A percentile compares a stretch with the other conserved stretches of the same genome.
phyloP scores from a whole-genome alignment of 768 basidiomycete species.

The Galerina sulciceps region DNA sequence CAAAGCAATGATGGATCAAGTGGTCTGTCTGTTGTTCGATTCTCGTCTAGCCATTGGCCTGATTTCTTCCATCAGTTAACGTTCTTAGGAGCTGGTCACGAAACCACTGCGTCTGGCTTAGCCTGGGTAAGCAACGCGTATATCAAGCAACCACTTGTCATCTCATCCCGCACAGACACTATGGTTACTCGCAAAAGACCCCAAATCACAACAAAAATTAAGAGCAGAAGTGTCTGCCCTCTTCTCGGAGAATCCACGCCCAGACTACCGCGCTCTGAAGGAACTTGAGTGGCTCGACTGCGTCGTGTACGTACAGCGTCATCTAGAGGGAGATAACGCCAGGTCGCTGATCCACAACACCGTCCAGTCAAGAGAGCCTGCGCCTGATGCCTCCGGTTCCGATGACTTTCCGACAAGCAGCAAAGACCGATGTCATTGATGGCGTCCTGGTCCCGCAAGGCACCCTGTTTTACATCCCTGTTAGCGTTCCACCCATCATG shows the following conservation, averaged over 20 bases:
- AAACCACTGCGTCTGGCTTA: conserved; percentile 50
- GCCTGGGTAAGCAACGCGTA: conserved; percentile 44
- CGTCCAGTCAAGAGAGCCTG: conserved; percentile 40
- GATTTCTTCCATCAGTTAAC: conserved; percentile 36
- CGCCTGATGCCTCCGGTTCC: conserved; percentile 46
- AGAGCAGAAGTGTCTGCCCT: conserved; percentile 56
- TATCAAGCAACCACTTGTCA: neutral
- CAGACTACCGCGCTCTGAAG: conserved; percentile 43
- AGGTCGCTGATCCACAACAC: neutral
- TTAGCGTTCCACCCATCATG: conserved; percentile 10
- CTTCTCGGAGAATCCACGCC: conserved; percentile 32
- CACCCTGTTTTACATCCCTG: conserved; percentile 44
- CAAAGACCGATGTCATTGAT: conserved; percentile 42
- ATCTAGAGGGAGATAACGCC: neutral
- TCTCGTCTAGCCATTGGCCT: neutral
- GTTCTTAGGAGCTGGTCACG: conserved; percentile 51
- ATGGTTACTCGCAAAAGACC: conserved; percentile 58
- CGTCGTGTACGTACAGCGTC: conserved; percentile 33
- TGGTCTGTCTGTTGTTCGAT: conserved; percentile 32
- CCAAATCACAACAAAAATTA: conserved; percentile 50
- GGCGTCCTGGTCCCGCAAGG: conserved; percentile 47
- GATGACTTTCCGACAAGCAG: conserved; percentile 40
- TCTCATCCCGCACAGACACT: conserved; percentile 39
- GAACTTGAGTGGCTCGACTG: conserved; percentile 44
- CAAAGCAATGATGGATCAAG: conserved; percentile 55